Conservation (phyloP, 306 rosid species). For the Rosa lucieae region DNA sequence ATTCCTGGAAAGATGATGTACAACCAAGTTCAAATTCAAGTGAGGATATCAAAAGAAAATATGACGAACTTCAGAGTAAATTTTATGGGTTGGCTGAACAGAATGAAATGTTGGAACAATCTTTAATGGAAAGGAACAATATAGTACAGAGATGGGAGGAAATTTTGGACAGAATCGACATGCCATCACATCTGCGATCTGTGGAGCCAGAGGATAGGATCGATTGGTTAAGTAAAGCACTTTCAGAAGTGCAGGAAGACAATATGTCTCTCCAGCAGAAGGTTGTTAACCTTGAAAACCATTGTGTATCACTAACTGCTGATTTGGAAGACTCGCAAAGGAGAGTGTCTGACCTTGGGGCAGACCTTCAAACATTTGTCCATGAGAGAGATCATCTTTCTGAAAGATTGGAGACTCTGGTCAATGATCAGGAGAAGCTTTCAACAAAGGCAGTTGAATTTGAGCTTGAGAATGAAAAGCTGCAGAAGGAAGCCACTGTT, state of each 20-base stretch:
- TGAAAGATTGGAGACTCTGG: slow-evolving; percentile 53
- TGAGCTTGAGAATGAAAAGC: slow-evolving; percentile 59
- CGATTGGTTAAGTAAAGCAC: slow-evolving; percentile 75
- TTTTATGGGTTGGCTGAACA: slow-evolving; percentile 90
- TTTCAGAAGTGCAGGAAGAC: slow-evolving; percentile 64
- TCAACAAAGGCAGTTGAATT: slow-evolving; percentile 42
- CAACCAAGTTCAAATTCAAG: slow-evolving; percentile 49
- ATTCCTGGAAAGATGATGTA: slow-evolving; percentile 73
- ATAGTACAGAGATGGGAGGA: slow-evolving; percentile 93
- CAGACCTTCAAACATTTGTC: slow-evolving; percentile 46
- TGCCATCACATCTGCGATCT: slow-evolving; percentile 80
- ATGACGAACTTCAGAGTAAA: slow-evolving; percentile 79
- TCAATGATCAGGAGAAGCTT: slow-evolving; percentile 50
- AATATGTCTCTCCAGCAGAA: slow-evolving; percentile 68
- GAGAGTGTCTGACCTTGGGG: slow-evolving; percentile 58
- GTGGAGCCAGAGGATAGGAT: slow-evolving; percentile 77
- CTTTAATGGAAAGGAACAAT: slow-evolving; percentile 88
- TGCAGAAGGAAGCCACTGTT: slow-evolving; percentile 50
- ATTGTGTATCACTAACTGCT: slow-evolving; percentile 59
- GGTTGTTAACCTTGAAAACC: slow-evolving; percentile 67
- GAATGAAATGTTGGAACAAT: slow-evolving; percentile 97
- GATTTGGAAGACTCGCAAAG: slow-evolving; percentile 73
- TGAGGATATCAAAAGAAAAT: slow-evolving; percentile 63
- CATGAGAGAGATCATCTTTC: slow-evolving; percentile 61
- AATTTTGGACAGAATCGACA: slow-evolving; percentile 70